Percentiles rank a stretch among this genome's conserved stretches.
These are phyloP conservation scores for Cardamine occulta DNA, from an alignment of 345 rosid species.

Conservation along the genomic window DNA sequence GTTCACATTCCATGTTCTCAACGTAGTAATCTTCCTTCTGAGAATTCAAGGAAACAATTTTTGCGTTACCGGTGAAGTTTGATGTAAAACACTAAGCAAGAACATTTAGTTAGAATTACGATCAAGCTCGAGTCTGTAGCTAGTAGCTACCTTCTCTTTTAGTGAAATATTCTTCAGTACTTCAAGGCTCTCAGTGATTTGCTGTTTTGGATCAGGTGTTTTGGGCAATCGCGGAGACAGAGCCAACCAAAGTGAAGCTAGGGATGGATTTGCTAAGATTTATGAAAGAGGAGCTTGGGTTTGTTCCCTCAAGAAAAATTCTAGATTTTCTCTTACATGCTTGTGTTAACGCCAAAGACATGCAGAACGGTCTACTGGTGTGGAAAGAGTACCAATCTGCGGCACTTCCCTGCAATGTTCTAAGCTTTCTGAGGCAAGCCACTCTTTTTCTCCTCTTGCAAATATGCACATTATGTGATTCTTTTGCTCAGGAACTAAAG, in stretches of 20 bases:
- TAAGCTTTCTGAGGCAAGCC: slow-evolving; percentile 62
- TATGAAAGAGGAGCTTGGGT: slow-evolving; percentile 64
- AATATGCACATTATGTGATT: neutral
- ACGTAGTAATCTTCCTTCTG: neutral
- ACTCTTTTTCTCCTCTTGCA: neutral
- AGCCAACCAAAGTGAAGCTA: slow-evolving; percentile 50
- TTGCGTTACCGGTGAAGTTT: neutral
- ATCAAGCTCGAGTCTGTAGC: slow-evolving; percentile 3
- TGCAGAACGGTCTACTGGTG: slow-evolving; percentile 49
- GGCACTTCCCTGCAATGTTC: slow-evolving; percentile 61
- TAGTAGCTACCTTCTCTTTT: slow-evolving; percentile 24
- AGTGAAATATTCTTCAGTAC: neutral
- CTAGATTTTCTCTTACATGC: slow-evolving; percentile 81
- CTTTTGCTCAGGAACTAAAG: neutral
- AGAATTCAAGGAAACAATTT: neutral
- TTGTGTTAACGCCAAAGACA: slow-evolving; percentile 66
- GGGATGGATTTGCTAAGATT: slow-evolving; percentile 69
- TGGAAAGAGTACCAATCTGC: slow-evolving; percentile 76
- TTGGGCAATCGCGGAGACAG: slow-evolving; percentile 51
- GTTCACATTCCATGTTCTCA: slow-evolving; percentile 17
- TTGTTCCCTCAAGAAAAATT: slow-evolving; percentile 68
- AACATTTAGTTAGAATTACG: neutral
- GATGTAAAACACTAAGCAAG: neutral
- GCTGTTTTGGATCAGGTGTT: slow-evolving; percentile 53
- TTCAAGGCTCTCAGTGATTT: slow-evolving; percentile 19